These are phyloP conservation scores for Septoria linicola DNA, from an alignment of 2,329 filamentous ascomycete genomes.

Conservation along the genomic window DNA sequence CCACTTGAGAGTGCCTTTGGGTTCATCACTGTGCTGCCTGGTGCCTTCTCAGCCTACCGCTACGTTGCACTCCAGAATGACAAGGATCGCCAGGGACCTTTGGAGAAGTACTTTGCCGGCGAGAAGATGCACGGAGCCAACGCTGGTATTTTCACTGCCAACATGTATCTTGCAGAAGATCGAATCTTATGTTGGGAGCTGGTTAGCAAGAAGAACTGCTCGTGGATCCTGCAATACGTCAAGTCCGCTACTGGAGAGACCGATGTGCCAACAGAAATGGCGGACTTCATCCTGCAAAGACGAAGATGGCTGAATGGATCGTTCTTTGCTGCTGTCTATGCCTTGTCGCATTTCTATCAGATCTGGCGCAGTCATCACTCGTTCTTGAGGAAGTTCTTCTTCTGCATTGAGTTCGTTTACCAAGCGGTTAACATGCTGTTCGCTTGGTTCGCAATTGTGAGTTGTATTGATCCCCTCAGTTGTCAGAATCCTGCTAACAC, in stretches of 20 bases:
- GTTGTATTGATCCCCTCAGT: slow-evolving; percentile 24
- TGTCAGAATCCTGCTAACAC: slow-evolving; percentile 5
- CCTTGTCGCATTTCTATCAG: slow-evolving; percentile 91
- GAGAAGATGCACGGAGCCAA: slow-evolving; percentile 93
- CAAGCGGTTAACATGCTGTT: slow-evolving; percentile 97
- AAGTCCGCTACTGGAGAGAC: slow-evolving; percentile 97
- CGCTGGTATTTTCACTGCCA: slow-evolving; percentile 95
- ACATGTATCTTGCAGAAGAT: slow-evolving; percentile 99
- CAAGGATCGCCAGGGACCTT: slow-evolving; percentile 85
- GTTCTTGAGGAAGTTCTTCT: slow-evolving; percentile 79
- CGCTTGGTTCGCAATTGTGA: slow-evolving; percentile 90
- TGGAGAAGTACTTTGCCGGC: slow-evolving; percentile 96
- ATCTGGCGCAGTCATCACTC: slow-evolving; percentile 93
- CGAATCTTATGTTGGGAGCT: slow-evolving; percentile 98
- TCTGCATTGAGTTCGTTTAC: slow-evolving; percentile 90
- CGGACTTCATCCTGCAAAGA: slow-evolving; percentile 91
- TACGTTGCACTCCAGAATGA: slow-evolving; percentile 95
- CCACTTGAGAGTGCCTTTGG: slow-evolving; percentile 95
- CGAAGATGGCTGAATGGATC: slow-evolving; percentile 97
- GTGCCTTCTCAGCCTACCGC: slow-evolving; percentile 97
- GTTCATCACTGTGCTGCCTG: slow-evolving; percentile 94
- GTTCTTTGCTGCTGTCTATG: slow-evolving; percentile 97
- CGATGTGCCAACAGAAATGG: slow-evolving; percentile 90
- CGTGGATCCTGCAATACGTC: slow-evolving; percentile 97
- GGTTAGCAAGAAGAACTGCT: slow-evolving; percentile 93